Evolutionary conservation across 805 yeast genomes (phyloP).

Genomic region (Candida chauliodis): DNA sequence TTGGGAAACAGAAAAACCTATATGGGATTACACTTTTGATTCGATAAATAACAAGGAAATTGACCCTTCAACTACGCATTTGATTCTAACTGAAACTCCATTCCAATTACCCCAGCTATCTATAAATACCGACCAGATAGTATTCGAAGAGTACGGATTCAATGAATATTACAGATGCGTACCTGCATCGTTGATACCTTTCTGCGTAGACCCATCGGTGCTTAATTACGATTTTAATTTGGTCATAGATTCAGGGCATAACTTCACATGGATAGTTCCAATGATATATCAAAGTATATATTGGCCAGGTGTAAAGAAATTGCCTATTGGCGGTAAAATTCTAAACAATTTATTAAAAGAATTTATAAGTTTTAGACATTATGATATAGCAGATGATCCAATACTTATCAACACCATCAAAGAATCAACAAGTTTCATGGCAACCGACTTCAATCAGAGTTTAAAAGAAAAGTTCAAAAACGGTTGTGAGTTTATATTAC

Average conservation of each 20-base stretch:
- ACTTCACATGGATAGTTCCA: slow-evolving; percentile 84
- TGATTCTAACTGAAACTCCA: slow-evolving; percentile 77
- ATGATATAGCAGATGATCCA: slow-evolving; percentile 90
- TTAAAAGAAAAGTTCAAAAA: slow-evolving; percentile 34
- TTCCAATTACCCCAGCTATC: slow-evolving; percentile 78
- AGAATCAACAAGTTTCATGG: slow-evolving; percentile 71
- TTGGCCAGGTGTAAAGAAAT: slow-evolving; percentile 71
- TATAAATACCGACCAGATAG: slow-evolving; percentile 81
- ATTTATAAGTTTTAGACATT: slow-evolving; percentile 83
- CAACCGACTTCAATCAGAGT: slow-evolving; percentile 51
- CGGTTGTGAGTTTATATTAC: slow-evolving; percentile 72
- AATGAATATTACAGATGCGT: slow-evolving; percentile 65
- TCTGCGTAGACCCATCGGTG: slow-evolving; percentile 11
- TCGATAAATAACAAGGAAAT: slow-evolving; percentile 12
- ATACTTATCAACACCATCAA: slow-evolving; percentile 80
- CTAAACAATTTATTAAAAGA: slow-evolving; percentile 82
- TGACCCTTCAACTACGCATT: slow-evolving; percentile 35
- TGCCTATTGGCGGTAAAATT: slow-evolving; percentile 85
- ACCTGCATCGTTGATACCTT: slow-evolving; percentile 44
- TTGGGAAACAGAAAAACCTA: slow-evolving; percentile 85
- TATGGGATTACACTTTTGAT: slow-evolving; percentile 82
- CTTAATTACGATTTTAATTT: slow-evolving; percentile 57
- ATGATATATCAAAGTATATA: slow-evolving; percentile 72
- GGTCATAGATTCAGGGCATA: slow-evolving; percentile 85
- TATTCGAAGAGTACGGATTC: slow-evolving; percentile 92